A percentile compares a stretch with the other conserved stretches of the same genome.
phyloP scores from a whole-genome alignment of 306 rosid species.

The Trifolium repens region DNA sequence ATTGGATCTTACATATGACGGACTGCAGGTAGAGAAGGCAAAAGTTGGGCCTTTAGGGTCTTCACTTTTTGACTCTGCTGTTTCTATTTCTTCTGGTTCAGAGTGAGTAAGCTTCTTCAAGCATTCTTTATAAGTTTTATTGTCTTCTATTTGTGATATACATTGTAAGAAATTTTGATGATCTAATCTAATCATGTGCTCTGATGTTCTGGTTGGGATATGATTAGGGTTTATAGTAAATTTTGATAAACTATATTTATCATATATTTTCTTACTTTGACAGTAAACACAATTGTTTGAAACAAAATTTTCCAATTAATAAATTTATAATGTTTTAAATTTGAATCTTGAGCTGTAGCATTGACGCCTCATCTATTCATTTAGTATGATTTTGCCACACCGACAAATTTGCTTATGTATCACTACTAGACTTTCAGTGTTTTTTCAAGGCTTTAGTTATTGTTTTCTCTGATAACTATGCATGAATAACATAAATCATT shows the following conservation, averaged over 20 bases:
- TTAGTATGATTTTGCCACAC: neutral
- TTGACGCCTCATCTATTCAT: neutral
- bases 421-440: too few relatives aligned
- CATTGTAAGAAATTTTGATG: constrained; percentile 30
- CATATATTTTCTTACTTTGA: neutral
- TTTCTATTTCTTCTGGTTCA: constrained; percentile 72
- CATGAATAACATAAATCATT: constrained; percentile 13
- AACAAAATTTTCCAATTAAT: neutral
- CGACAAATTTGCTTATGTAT: too few relatives aligned
- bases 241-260: constrained; percentile 4
- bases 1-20: constrained; percentile 76
- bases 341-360: neutral
- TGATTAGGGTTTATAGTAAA: neutral
- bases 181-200: neutral
- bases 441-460: neutral
- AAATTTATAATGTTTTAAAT: neutral
- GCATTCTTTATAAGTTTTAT: constrained; percentile 33
- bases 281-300: neutral
- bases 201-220: constrained; percentile 34
- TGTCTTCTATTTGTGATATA: constrained; percentile 27
- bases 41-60: constrained; percentile 96
- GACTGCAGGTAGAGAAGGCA: constrained; percentile 71
- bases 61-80: constrained; percentile 91
- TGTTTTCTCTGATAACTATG: neutral
- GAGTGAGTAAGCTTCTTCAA: constrained; percentile 70